Evolutionary conservation across 2,329 filamentous ascomycete species (phyloP).

Genomic region (Aspergillus pseudonomiae): DNA sequence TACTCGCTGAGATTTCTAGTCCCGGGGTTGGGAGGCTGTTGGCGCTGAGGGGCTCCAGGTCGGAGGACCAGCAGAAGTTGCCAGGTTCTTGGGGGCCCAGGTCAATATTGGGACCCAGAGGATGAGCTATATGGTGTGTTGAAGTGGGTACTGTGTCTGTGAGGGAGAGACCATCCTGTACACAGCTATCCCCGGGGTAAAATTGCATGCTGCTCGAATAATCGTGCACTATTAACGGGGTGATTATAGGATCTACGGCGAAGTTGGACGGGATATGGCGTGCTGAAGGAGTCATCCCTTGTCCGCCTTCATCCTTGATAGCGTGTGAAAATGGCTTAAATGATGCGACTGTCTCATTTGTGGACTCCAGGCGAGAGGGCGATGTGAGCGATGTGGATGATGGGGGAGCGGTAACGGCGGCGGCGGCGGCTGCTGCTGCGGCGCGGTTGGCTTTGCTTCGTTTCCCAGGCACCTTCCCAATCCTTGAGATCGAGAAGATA

Average conservation of each 20-base stretch:
- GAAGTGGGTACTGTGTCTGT: not conserved
- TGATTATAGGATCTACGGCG: not conserved
- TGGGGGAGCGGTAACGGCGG: not conserved
- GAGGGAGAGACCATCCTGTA: not conserved
- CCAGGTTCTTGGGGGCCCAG: not conserved
- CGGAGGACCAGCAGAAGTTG: conserved; percentile 15
- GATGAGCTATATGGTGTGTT: not conserved
- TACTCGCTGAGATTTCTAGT: not conserved
- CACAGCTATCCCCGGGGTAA: not conserved
- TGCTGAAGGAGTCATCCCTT: not conserved
- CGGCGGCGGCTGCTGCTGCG: conserved; percentile 9
- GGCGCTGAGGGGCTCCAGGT: not conserved
- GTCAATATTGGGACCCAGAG: not conserved
- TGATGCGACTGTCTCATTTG: conserved; percentile 14
- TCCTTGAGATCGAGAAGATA: conserved; percentile 22
- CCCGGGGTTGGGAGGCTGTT: not conserved
- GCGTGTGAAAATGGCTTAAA: conserved; percentile 20
- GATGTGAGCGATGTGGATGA: conserved; percentile 30
- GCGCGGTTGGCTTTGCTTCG: conserved; percentile 21
- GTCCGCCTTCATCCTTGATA: not conserved
- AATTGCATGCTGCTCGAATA: conserved; percentile 3
- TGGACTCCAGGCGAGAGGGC: conserved; percentile 28
- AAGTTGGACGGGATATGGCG: not conserved
- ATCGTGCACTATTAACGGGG: not conserved
- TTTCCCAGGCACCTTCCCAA: conserved; percentile 22